Conservation (phyloP, 1,284 basidiomycete species). For the Malassezia slooffiae region DNA sequence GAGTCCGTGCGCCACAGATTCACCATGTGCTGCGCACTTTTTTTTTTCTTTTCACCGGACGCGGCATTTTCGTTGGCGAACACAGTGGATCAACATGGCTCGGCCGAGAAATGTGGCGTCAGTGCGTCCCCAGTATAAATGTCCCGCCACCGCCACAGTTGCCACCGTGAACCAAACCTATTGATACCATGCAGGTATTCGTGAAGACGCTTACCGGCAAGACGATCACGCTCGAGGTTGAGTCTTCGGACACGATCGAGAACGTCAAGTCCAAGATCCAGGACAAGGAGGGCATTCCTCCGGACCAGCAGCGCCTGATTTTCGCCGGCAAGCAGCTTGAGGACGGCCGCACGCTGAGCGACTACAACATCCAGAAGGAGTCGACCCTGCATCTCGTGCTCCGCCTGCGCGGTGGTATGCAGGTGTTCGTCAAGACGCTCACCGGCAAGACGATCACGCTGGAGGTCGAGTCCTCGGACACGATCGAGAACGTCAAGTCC, state of each 20-base stretch:
- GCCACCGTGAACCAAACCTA: neutral
- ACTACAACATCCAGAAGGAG: conserved; percentile 86
- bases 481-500: conserved; percentile 68
- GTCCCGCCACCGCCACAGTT: no score
- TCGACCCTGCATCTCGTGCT: conserved; percentile 92
- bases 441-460: conserved; percentile 96
- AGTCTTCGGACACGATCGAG: conserved; percentile 53
- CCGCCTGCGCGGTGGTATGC: conserved; percentile 61
- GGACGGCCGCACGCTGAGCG: conserved; percentile 31
- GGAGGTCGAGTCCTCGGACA: conserved; percentile 79
- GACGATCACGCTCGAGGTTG: conserved; percentile 48
- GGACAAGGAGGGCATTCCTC: conserved; percentile 38
- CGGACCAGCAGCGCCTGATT: conserved; percentile 37
- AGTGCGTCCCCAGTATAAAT: no score
- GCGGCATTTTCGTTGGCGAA: no score
- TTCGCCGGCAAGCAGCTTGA: conserved; percentile 40
- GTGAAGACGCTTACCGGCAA: conserved; percentile 36
- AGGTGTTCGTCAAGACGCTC: conserved; percentile 54
- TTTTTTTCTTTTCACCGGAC: no score
- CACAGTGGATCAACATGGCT: no score
- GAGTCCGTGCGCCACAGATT: no score
- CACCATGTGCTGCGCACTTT: no score
- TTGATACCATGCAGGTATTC: conserved; percentile 24
- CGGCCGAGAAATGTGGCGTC: conserved; percentile 11
- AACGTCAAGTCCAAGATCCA: conserved; percentile 52